Percentiles rank a stretch among this genome's conserved stretches.
phyloP scores from a whole-genome alignment of 768 basidiomycete genomes.

The Tulasnella sp. region DNA sequence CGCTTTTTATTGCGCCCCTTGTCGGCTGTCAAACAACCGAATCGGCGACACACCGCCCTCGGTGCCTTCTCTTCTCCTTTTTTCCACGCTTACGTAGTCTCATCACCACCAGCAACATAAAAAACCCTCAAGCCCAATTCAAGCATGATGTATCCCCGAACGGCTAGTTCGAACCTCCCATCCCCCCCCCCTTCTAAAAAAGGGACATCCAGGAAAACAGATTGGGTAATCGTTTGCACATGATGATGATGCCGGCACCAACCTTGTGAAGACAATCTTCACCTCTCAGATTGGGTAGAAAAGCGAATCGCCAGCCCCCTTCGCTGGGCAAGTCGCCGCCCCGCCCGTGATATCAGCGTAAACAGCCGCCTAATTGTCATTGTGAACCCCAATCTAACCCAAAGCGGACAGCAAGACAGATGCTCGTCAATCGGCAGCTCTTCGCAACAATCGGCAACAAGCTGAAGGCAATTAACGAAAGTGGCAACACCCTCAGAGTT shows the following conservation, averaged over 20 bases:
- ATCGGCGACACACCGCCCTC: slow-evolving; percentile 3
- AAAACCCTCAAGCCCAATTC: not conserved
- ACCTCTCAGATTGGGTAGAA: not conserved
- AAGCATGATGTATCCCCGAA: slow-evolving; percentile 11
- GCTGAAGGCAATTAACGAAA: not conserved
- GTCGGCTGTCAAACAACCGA: slow-evolving; percentile 14
- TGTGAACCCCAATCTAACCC: not conserved
- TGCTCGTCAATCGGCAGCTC: not conserved
- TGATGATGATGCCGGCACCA: slow-evolving; percentile 6
- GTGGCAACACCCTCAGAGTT: not conserved
- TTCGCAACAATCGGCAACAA: not conserved
- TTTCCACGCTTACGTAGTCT: slow-evolving; percentile 4
- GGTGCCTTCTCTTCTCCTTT: slow-evolving; percentile 8
- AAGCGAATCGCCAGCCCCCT: not conserved
- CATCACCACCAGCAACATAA: not conserved
- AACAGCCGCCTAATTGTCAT: not conserved
- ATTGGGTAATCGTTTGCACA: not conserved
- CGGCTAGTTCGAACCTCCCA: not conserved
- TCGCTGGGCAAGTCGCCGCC: not conserved
- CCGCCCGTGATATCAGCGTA: not conserved
- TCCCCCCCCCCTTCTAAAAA: not conserved
- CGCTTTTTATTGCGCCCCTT: not conserved
- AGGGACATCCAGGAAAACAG: not conserved
- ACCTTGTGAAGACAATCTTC: not conserved
- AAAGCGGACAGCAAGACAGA: not conserved